These are phyloP conservation scores for Nothophytophthora sp. DNA, from an alignment of 352 stramenopile species.

Conservation along the genomic window DNA sequence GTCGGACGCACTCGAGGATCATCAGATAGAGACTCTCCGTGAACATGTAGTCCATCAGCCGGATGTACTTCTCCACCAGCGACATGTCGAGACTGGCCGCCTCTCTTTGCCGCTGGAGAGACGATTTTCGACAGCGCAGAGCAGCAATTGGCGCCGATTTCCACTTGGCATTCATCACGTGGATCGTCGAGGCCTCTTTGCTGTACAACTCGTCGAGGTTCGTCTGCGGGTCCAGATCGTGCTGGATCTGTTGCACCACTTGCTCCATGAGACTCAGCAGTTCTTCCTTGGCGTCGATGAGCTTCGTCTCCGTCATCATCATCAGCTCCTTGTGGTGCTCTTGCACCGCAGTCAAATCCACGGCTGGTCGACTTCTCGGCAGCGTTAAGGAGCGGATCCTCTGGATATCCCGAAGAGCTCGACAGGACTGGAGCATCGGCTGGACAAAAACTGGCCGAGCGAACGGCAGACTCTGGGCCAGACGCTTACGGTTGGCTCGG, in stretches of 20 bases:
- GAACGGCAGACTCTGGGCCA: slow-evolving; percentile 38
- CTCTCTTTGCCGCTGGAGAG: slow-evolving; percentile 39
- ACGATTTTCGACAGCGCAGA: slow-evolving; percentile 32
- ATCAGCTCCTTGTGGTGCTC: slow-evolving; percentile 51
- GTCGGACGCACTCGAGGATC: slow-evolving; percentile 43
- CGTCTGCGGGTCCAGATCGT: slow-evolving; percentile 39
- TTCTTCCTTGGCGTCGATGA: slow-evolving; percentile 70
- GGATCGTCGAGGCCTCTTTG: slow-evolving; percentile 40
- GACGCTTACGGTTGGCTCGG: slow-evolving; percentile 31
- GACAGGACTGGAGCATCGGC: slow-evolving; percentile 42
- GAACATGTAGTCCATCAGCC: slow-evolving; percentile 74
- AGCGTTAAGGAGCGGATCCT: slow-evolving; percentile 40
- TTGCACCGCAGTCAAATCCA: slow-evolving; percentile 36
- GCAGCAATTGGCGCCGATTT: slow-evolving; percentile 59
- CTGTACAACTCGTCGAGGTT: slow-evolving; percentile 57
- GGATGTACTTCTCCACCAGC: slow-evolving; percentile 52
- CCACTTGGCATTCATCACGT: slow-evolving; percentile 55
- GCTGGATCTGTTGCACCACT: slow-evolving; percentile 52
- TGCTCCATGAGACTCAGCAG: slow-evolving; percentile 46
- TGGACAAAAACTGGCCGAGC: slow-evolving; percentile 37
- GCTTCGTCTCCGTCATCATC: slow-evolving; percentile 41
- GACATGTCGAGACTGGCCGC: slow-evolving; percentile 45
- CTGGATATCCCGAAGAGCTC: slow-evolving; percentile 42
- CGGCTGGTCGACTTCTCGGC: slow-evolving; percentile 26
- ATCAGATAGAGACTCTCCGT: slow-evolving; percentile 68